Evolutionary conservation across 345 rosid species (phyloP).

Genomic region (Raphanus sativus): DNA sequence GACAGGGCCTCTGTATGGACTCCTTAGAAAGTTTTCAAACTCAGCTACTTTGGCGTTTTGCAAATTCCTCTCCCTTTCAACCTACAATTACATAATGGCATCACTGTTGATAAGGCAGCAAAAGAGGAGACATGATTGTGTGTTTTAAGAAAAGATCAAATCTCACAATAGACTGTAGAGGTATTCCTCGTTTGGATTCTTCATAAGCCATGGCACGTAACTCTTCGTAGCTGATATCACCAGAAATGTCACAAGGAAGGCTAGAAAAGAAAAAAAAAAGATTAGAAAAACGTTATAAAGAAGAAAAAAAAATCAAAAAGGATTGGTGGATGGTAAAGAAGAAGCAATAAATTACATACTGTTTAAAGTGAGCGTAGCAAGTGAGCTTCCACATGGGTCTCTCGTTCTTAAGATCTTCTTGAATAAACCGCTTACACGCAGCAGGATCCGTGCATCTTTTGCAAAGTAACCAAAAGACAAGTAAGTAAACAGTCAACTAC

Average conservation of each 20-base stretch:
- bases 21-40: constrained; percentile 61
- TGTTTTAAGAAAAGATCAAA: neutral
- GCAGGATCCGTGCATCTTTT: constrained; percentile 89
- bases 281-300: constrained; percentile 7
- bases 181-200: constrained; percentile 67
- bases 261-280: constrained; percentile 37
- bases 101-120: neutral
- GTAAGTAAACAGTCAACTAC: neutral
- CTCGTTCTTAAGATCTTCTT: constrained; percentile 76
- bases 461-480: neutral
- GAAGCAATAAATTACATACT: constrained; percentile 44
- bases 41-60: constrained; percentile 60
- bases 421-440: constrained; percentile 60
- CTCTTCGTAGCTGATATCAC: constrained; percentile 85
- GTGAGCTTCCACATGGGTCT: constrained; percentile 92
- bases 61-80: constrained; percentile 72
- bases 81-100: constrained; percentile 43
- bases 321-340: neutral
- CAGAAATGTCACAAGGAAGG: constrained; percentile 66
- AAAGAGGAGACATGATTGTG: constrained; percentile 12
- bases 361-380: constrained; percentile 76
- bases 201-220: constrained; percentile 76
- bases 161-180: constrained; percentile 84
- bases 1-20: constrained; percentile 50
- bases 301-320: constrained; percentile 11